Conservation (phyloP, 2,329 filamentous ascomycete species). For the Moelleriella libera region DNA sequence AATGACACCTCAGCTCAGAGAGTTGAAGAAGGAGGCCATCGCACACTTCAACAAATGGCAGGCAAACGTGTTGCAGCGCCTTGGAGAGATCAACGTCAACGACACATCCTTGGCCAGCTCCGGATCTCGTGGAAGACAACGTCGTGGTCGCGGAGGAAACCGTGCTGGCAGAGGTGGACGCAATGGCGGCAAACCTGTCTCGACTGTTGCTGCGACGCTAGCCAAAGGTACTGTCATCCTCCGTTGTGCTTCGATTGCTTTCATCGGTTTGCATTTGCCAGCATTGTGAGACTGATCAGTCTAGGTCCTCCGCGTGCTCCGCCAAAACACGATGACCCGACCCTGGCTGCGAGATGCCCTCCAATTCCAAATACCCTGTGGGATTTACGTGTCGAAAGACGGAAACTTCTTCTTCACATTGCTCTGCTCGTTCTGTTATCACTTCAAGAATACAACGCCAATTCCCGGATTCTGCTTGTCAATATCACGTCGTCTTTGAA, state of each 20-base stretch:
- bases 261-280: neutral
- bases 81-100: slow-evolving; percentile 51
- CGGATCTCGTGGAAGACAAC: slow-evolving; percentile 20
- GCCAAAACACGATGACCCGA: slow-evolving; percentile 29
- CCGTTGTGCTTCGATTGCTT: neutral
- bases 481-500: slow-evolving; percentile 56
- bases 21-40: slow-evolving; percentile 56
- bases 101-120: slow-evolving; percentile 15
- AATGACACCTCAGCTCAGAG: slow-evolving; percentile 35
- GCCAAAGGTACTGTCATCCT: slow-evolving; percentile 17
- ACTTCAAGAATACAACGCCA: slow-evolving; percentile 61
- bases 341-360: slow-evolving; percentile 36
- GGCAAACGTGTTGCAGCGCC: slow-evolving; percentile 49
- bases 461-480: slow-evolving; percentile 58
- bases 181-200: slow-evolving; percentile 15
- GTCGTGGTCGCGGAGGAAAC: slow-evolving; percentile 6
- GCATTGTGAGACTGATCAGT: neutral
- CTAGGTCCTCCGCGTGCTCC: slow-evolving; percentile 25
- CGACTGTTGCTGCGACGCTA: slow-evolving; percentile 14
- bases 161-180: slow-evolving; percentile 15
- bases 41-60: slow-evolving; percentile 73
- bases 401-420: slow-evolving; percentile 55
- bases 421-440: slow-evolving; percentile 61
- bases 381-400: slow-evolving; percentile 43
- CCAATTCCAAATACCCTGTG: slow-evolving; percentile 47